Conservation (phyloP, 495 filamentous ascomycete species). For the Penicillium desertorum region DNA sequence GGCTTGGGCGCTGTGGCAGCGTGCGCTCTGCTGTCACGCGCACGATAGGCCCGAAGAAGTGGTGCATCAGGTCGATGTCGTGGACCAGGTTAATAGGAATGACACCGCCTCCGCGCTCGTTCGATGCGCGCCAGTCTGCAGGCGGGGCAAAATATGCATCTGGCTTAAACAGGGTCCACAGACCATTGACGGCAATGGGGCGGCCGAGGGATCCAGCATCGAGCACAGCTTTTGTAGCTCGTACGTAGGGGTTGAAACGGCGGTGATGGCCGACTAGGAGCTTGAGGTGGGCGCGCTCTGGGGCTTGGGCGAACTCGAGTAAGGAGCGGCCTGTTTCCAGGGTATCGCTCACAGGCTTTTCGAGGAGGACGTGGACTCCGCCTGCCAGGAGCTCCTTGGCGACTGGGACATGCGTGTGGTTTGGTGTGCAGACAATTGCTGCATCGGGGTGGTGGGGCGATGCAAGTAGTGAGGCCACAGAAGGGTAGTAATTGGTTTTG, state of each 20-base stretch:
- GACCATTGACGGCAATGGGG: slow-evolving; percentile 53
- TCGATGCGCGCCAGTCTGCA: slow-evolving; percentile 47
- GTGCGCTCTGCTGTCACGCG: slow-evolving; percentile 52
- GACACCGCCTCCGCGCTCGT: slow-evolving; percentile 42
- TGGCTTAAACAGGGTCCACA: slow-evolving; percentile 56
- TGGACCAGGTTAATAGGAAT: slow-evolving; percentile 61
- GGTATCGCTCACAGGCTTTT: slow-evolving; percentile 56
- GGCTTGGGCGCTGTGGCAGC: slow-evolving; percentile 35
- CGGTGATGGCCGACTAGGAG: slow-evolving; percentile 60
- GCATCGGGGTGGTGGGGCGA: slow-evolving; percentile 45
- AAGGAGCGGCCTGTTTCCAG: slow-evolving; percentile 41
- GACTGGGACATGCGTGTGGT: slow-evolving; percentile 55
- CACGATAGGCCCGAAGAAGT: slow-evolving; percentile 55
- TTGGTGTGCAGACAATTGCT: slow-evolving; percentile 61
- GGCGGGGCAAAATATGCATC: slow-evolving; percentile 49
- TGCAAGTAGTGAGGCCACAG: slow-evolving; percentile 43
- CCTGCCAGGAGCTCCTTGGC: slow-evolving; percentile 48
- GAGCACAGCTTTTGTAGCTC: slow-evolving; percentile 48
- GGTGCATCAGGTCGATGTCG: slow-evolving; percentile 59
- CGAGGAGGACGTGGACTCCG: slow-evolving; percentile 56
- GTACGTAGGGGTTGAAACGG: slow-evolving; percentile 59
- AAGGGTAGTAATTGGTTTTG: slow-evolving; percentile 34
- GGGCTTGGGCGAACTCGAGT: slow-evolving; percentile 24
- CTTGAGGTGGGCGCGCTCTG: slow-evolving; percentile 35
- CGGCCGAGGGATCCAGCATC: slow-evolving; percentile 41